Conservation (phyloP, 2,329 filamentous ascomycete species). For the Penicillium sp. region DNA sequence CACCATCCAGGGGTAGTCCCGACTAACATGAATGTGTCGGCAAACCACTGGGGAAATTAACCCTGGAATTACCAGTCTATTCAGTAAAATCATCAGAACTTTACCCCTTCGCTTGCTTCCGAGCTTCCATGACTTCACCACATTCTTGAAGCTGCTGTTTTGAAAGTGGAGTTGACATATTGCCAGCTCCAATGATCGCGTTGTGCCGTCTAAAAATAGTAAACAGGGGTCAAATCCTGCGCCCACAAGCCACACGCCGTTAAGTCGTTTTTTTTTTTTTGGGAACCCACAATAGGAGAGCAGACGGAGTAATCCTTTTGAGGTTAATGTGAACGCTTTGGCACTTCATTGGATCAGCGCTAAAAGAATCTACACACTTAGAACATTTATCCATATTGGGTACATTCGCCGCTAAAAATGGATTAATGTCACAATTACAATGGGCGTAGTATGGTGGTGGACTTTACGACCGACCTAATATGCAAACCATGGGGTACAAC, state of each 20-base stretch:
- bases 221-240: neutral
- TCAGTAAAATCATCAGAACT: neutral
- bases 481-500: neutral
- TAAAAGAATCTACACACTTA: neutral
- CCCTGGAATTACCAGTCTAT: neutral
- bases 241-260: neutral
- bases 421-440: neutral
- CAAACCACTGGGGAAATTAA: neutral
- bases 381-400: neutral
- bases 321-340: neutral
- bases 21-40: neutral
- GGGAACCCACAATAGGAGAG: neutral
- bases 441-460: neutral
- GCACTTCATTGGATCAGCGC: neutral
- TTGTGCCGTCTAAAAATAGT: slow-evolving; percentile 6
- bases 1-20: neutral
- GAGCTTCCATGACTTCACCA: slow-evolving; percentile 1
- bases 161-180: slow-evolving; percentile 4
- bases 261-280: neutral
- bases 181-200: neutral
- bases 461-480: neutral
- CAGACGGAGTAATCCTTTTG: neutral
- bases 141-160: slow-evolving; percentile 5
- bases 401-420: neutral
- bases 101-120: neutral